phyloP scores from a whole-genome alignment of 225 moss, liverwort and hornwort species.

The Neckera pumila region DNA sequence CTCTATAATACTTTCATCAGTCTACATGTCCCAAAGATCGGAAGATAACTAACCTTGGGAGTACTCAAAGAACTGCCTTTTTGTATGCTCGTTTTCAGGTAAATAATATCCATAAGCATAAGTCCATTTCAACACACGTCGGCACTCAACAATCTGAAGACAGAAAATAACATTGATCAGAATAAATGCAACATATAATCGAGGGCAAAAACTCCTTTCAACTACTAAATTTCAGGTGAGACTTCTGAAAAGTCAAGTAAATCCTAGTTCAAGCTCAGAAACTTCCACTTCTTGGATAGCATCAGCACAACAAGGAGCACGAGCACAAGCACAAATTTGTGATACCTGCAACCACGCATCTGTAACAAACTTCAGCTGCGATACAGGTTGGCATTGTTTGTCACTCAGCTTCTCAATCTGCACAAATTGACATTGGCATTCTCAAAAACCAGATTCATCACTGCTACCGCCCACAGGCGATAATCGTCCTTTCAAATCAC shows the following conservation, averaged over 20 bases:
- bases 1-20: neutral
- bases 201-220: neutral
- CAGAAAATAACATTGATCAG: neutral
- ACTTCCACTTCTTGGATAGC: neutral
- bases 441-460: neutral
- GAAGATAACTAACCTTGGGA: constrained; percentile 55
- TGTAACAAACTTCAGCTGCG: constrained; percentile 93
- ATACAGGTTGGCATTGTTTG: constrained; percentile 97
- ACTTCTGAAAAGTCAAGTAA: neutral
- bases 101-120: constrained; percentile 97
- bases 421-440: neutral
- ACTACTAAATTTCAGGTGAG: neutral
- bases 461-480: neutral
- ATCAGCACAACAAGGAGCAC: neutral
- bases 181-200: neutral
- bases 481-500: neutral
- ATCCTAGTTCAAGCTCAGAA: neutral
- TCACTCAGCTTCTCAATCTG: constrained; percentile 94
- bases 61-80: constrained; percentile 94
- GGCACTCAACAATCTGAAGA: constrained; percentile 94
- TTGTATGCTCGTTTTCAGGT: constrained; percentile 71
- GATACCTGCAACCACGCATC: constrained; percentile 85
- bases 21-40: neutral
- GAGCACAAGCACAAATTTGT: neutral
- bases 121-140: constrained; percentile 95